Base-by-base conservation (phyloP, 2,329 filamentous ascomycete genomes). In the Verticillium klebahnii region DNA sequence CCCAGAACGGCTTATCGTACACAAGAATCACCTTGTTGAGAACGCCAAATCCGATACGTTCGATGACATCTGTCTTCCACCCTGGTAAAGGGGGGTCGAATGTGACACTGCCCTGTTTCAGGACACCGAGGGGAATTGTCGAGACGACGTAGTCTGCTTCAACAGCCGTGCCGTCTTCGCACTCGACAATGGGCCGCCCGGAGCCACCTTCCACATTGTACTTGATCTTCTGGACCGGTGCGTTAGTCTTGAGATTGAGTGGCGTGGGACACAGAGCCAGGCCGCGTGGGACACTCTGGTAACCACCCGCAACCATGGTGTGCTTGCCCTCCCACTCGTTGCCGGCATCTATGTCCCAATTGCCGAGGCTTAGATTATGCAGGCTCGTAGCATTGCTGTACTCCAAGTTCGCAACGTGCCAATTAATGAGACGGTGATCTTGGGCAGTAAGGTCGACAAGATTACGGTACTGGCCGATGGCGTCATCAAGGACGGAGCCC, bases 301-400 rank as follows among this genome's bases (percentile, higher is more conserved):
- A 99, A 1, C 95, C 95, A 50, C 96, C 95, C 31, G 96, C 84
- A 3, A 99, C 87, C 84, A 97, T 94, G 1, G 92, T 92, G 73
- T 99, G 96, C 64, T 91, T 89, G 7, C 95, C 95, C 73, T 97
- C 93, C 79, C 96, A 99, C 72, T 99, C 95, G 69, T 99, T 97
- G 0, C 95, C 95, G 58, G 93, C 93, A 71, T 99, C 96, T 69
- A 99, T 93, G 74, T 99, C 96, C 92, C 96, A 98, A 0, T 93
- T 89, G 8, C 89, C 87, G 15, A 99, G 85, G 73, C 94, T 98
- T 19, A 99, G 84, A 65, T 90, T 89, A 66, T 90, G 89, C 60
- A 97, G 87, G 67, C 93, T 96, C 2, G 89, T 91, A 2, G 95
- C 95, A 73, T 98, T 99, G 65, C 94, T 96, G 72, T 99, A 99